Evolutionary conservation across 2,329 filamentous ascomycete genomes (phyloP), one percentile per base, ranked within the genome.

Genomic region (Monilinia vaccinii-corymbosi): DNA sequence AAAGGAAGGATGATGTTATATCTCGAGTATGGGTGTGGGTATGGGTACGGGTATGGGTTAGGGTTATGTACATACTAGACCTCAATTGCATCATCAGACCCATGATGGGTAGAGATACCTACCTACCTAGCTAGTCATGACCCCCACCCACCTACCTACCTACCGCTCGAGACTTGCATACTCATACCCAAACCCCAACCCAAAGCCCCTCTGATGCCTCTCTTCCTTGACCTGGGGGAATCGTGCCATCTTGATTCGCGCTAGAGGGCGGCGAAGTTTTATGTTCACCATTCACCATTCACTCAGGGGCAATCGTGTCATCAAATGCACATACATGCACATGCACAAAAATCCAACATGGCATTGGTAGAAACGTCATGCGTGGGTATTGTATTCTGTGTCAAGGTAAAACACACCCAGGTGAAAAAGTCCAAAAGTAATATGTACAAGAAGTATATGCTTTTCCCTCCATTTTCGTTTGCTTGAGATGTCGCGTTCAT

Each of bases 371-470:
- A 42, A 42, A 10, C n/a, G 18, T 21, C 7, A 42, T 42, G 18
- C 9, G 14, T 42, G n/a, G 38, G n/a, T n/a, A 42, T 42, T 42
- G n/a, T n/a, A 42, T 42, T 42, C 38, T n/a, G 18, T 42, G 38
- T 42, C 10, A n/a, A n/a, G 10, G 42, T 11, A 32, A 44, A 52
- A 52, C 36, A 42, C 36, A 21, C 32, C 32, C 10, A 34, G 32
- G 32, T 34, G n/a, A 34, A 36, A 32, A 56, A 34, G 42, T 48
- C 44, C 16, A 28, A 28, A 32, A 49, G 10, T 56, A 32, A 36
- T 48, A 56, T 56, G 44, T 56, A 56, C 53, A 56, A 56, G 53
- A 56, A 56, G 42, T 23, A 42, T 31, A 31, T 53, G 8, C 36
- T 21, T 42, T 31, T 53, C 25, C 10, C 13, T 16, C 18, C 23